Percentiles rank a stretch among this genome's conserved stretches.
Evolutionary conservation across 1,284 basidiomycete species (phyloP).

Genomic region (Calocybe gambosa): DNA sequence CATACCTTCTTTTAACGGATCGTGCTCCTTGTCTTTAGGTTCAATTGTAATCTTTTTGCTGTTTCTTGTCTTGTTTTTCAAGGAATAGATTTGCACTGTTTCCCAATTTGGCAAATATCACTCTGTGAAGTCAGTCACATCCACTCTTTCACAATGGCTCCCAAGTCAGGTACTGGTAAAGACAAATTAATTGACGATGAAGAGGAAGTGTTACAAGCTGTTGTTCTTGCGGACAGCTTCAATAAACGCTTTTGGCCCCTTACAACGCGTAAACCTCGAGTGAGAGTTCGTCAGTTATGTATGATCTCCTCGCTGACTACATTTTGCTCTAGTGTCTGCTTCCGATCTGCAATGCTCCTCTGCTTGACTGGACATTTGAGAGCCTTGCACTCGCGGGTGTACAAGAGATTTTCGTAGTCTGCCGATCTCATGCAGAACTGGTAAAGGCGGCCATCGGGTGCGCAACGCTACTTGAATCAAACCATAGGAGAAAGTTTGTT

Average conservation of each 20-base stretch:
- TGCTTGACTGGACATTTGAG: conserved; percentile 96
- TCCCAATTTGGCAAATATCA: background rate
- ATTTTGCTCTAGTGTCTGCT: conserved; percentile 66
- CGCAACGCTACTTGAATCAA: conserved; percentile 23
- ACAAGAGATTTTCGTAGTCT: conserved; percentile 93
- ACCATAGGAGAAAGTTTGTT: conserved; percentile 8
- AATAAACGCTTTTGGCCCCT: conserved; percentile 89
- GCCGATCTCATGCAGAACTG: conserved; percentile 79
- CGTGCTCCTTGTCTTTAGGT: conserved; percentile 53
- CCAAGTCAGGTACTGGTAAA: conserved; percentile 50
- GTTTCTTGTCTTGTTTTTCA: conserved; percentile 1
- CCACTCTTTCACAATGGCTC: conserved; percentile 17
- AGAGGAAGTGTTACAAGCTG: conserved; percentile 83
- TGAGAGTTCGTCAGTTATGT: conserved; percentile 30
- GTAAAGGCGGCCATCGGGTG: conserved; percentile 79
- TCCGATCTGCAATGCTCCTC: conserved; percentile 88
- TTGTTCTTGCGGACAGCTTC: conserved; percentile 93
- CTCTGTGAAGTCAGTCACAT: conserved; percentile 12
- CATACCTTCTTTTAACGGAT: conserved; percentile 47
- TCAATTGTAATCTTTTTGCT: conserved; percentile 45
- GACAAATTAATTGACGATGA: conserved; percentile 62
- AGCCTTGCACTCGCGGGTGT: conserved; percentile 88
- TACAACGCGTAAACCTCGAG: conserved; percentile 77
- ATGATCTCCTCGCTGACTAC: conserved; percentile 15
- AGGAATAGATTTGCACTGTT: background rate